Percentiles rank a stretch among this genome's conserved stretches.
These are phyloP conservation scores for Myrica gale DNA, from an alignment of 306 rosid species.

Conservation along the genomic window DNA sequence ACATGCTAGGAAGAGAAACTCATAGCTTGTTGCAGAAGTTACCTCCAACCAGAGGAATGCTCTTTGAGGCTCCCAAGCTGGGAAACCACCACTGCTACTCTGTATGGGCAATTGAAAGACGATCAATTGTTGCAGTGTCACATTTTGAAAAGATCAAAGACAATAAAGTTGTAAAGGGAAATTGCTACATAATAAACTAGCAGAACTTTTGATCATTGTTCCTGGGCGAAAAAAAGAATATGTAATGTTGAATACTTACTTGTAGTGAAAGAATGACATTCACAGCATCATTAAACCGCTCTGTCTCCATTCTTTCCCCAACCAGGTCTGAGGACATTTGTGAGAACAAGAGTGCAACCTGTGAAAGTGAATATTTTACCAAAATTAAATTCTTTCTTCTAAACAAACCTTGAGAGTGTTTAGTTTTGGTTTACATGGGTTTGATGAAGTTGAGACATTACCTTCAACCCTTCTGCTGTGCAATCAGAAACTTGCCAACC, in stretches of 20 bases:
- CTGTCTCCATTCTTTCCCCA: slow-evolving; percentile 25
- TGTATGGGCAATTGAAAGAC: slow-evolving; percentile 2
- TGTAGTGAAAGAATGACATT: slow-evolving; percentile 55
- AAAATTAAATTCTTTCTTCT: not conserved
- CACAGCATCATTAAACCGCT: slow-evolving; percentile 49
- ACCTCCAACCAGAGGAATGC: slow-evolving; percentile 39
- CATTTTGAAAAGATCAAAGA: too few species aligned
- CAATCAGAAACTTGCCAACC: slow-evolving; percentile 70
- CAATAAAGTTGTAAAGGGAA: too few species aligned
- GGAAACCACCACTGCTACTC: slow-evolving; percentile 58
- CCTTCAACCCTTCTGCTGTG: slow-evolving; percentile 67
- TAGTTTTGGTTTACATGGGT: too few species aligned
- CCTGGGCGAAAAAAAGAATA: not conserved
- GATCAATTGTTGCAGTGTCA: not conserved
- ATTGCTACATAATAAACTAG: too few species aligned
- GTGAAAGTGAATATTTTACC: not conserved
- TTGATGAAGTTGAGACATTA: not conserved
- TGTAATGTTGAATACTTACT: slow-evolving; percentile 3
- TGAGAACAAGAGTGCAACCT: slow-evolving; percentile 55
- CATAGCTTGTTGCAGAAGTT: too few species aligned
- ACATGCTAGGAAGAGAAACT: too few species aligned
- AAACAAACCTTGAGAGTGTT: not conserved
- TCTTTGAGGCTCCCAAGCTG: slow-evolving; percentile 68
- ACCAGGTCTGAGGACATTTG: slow-evolving; percentile 33
- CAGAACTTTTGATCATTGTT: too few species aligned